phyloP scores from a whole-genome alignment of 306 rosid species.

The Lablab purpureus region DNA sequence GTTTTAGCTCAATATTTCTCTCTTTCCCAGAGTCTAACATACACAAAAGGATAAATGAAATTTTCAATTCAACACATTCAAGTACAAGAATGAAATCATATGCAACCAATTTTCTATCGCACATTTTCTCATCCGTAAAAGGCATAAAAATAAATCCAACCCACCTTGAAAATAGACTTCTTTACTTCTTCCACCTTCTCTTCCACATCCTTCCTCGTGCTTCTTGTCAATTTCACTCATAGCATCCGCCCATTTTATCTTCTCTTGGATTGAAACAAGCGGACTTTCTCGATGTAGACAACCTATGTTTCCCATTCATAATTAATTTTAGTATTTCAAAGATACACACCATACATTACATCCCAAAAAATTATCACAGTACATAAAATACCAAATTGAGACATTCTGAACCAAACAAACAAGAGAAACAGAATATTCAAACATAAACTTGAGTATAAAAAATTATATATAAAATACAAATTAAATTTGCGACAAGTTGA shows the following conservation, averaged over 20 bases:
- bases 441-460: neutral
- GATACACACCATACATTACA: constrained; percentile 31
- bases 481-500: constrained; percentile 3
- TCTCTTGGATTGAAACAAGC: constrained; percentile 89
- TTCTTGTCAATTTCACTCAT: constrained; percentile 86
- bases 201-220: constrained; percentile 89
- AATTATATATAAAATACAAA: constrained; percentile 1
- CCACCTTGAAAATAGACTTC: constrained; percentile 89
- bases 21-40: too few species aligned
- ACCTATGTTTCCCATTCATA: constrained; percentile 63
- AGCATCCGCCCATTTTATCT: constrained; percentile 93
- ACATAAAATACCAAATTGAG: constrained; percentile 10
- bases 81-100: constrained; percentile 15
- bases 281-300: constrained; percentile 81
- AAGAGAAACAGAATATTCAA: neutral
- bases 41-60: neutral
- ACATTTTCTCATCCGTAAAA: constrained; percentile 21
- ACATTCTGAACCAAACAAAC: neutral
- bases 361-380: constrained; percentile 6
- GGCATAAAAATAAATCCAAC: constrained; percentile 63
- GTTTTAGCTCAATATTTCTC: too few species aligned
- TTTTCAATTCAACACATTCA: constrained; percentile 2
- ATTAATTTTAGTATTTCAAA: constrained; percentile 22
- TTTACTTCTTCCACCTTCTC: constrained; percentile 90
- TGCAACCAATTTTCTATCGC: constrained; percentile 1